Evolutionary conservation across 1,139 yeast genomes (phyloP), one percentile per base, ranked within the genome.

Genomic region (Scheffersomyces illinoinensis): DNA sequence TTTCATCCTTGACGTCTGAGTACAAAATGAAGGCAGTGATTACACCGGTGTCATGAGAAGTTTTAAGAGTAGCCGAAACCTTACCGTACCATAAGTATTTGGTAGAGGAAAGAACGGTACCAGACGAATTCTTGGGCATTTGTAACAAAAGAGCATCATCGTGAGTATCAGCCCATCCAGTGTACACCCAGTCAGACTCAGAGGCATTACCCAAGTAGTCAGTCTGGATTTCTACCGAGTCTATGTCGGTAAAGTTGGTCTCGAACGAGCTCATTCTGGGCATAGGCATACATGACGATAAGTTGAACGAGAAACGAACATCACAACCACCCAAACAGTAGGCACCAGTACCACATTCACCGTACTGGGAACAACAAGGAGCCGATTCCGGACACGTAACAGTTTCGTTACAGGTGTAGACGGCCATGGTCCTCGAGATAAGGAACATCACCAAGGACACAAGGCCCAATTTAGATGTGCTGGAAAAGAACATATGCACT

Each of bases 71-170:
- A 52, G 91, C 89, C 51, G 86, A 76, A 49, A 91, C 83, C 70
- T 88, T 90, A 58, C 98, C 98, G 74, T 90, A 93, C 97, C 97
- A 93, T 58, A 93, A 76, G 72, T 85, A 91, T 68, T 86, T 82
- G 8, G 96, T 85, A 3, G 97, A 89, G 0, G 97, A 89, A 49
- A 93, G 72, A 57, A 92, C 95, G 10, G 97, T 85, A 72, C 97
- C 97, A 56, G 85, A 81, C n/a, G 93, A 77, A 57, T 85, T 71
- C 62, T 87, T 83, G 52, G 95, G 95, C 97, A 93, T 91, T 61
- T 93, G 92, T 59, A 93, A 66, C 62, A 81, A 72, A 51, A 90
- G 75, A 57, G 87, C 87, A 64, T 82, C 84, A 57, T 85, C 85
- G 65, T 73, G 71, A 60, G 79, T 81, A 67, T 82, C 86, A 54